Conservation (phyloP, 441 rosid genomes). For the Corymbia citriodora region DNA sequence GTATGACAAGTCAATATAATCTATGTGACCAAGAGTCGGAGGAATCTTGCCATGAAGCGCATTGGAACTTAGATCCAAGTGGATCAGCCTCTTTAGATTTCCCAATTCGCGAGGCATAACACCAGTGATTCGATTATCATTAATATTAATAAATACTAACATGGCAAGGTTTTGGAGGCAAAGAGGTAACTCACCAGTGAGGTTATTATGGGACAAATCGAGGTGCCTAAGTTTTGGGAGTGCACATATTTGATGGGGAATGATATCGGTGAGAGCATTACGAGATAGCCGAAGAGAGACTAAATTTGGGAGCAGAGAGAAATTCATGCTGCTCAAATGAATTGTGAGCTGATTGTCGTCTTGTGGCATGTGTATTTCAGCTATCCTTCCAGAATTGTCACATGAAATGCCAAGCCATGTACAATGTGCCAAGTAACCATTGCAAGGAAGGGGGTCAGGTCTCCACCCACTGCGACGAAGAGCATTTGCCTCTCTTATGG, state of each 20-base stretch:
- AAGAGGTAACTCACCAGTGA: background rate
- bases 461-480: background rate
- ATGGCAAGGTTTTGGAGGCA: background rate
- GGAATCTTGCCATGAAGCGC: background rate
- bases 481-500: background rate
- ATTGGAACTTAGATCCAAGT: background rate
- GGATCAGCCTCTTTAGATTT: background rate
- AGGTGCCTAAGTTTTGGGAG: background rate
- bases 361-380: background rate
- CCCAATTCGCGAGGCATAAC: background rate
- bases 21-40: background rate
- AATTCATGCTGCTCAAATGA: background rate
- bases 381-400: background rate
- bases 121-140: background rate
- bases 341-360: background rate
- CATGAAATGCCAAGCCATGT: background rate
- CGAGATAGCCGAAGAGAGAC: background rate
- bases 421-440: background rate
- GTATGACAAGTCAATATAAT: background rate
- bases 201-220: background rate
- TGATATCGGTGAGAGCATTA: background rate
- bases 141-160: background rate
- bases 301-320: background rate
- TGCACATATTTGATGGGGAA: background rate
- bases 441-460: background rate